These are phyloP conservation scores for Linnemannia exigua DNA, from an alignment of 192 early-diverging fungal genomes.

Conservation along the genomic window DNA sequence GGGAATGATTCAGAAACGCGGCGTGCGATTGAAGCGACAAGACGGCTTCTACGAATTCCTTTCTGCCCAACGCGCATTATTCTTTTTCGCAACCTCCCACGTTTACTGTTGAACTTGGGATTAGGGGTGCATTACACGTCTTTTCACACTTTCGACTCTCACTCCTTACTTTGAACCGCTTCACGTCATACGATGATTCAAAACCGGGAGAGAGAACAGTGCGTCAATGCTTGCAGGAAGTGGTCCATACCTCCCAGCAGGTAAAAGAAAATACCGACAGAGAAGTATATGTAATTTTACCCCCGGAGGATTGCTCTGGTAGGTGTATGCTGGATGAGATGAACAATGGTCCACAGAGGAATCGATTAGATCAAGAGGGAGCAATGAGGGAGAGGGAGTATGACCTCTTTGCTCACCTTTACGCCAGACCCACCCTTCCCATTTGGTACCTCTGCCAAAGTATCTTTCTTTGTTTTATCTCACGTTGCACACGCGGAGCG, in stretches of 20 bases:
- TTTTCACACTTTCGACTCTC: background rate
- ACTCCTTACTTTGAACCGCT: background rate
- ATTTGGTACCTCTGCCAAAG: background rate
- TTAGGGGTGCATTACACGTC: background rate
- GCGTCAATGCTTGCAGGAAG: background rate
- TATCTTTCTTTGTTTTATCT: conserved; percentile 15
- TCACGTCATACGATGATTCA: background rate
- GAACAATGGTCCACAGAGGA: background rate
- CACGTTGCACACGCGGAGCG: conserved; percentile 11
- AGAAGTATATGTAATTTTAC: background rate
- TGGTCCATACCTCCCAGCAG: background rate
- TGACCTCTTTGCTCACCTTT: background rate
- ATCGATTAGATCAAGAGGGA: background rate
- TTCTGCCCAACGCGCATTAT: background rate
- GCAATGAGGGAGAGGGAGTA: background rate
- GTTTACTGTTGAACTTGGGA: background rate
- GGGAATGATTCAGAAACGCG: background rate
- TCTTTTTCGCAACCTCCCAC: background rate
- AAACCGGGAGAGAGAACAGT: background rate
- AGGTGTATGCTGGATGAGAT: background rate
- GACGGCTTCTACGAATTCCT: background rate
- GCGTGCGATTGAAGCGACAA: background rate
- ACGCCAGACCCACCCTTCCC: background rate
- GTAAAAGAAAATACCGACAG: background rate
- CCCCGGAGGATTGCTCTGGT: conserved; percentile 1